Evolutionary conservation across 169 alveolate species (phyloP), one percentile per base, ranked within the genome.

Genomic region (Cryptosporidium sp.): DNA sequence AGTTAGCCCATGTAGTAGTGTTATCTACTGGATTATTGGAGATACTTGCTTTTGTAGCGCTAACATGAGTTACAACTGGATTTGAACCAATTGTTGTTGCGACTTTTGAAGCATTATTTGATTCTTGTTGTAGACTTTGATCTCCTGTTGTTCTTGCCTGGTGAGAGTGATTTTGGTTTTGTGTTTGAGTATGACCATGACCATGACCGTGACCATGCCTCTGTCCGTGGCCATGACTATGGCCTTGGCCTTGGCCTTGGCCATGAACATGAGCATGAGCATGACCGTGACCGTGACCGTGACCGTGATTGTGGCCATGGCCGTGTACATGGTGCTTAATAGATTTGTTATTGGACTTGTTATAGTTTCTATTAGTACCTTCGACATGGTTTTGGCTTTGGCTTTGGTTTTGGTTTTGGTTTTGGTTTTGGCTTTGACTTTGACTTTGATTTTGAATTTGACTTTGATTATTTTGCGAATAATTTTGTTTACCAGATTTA

Each of bases 1-100:
- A 18, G 3, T 80, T 60, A 14, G 89, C 89, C 89, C 89, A 80
- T 35, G 80, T 80, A 9, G 89, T 80, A 18, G 37, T 62, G 21
- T 7, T 42, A 75, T 35, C 67, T 7, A 61, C 39, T 39, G 87
- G 71, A 35, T 23, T 80, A 45, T 44, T 62, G 53, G 75, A 45
- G 21, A 53, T 62, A 16, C 33, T 44, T 42, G 65, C 65, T 35
- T 70, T 70, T 29, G 23, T 29, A 70, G 84, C 44, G 26, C 48
- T n/a, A 26, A n/a, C 56, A 48, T 48, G 56, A 48, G 21, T 48
- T 0, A 48, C 21, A 48, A 48, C 21, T 14, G 21, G 56, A 14
- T n/a, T 48, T 48, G 56, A 14, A 16, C 56, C 56, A 48, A 1
- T 48, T 3, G 56, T 10, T 45, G 7, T 48, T 16, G 56, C 6